Base-by-base conservation (phyloP, 306 rosid genomes). In the Gleditsia sinensis region DNA sequence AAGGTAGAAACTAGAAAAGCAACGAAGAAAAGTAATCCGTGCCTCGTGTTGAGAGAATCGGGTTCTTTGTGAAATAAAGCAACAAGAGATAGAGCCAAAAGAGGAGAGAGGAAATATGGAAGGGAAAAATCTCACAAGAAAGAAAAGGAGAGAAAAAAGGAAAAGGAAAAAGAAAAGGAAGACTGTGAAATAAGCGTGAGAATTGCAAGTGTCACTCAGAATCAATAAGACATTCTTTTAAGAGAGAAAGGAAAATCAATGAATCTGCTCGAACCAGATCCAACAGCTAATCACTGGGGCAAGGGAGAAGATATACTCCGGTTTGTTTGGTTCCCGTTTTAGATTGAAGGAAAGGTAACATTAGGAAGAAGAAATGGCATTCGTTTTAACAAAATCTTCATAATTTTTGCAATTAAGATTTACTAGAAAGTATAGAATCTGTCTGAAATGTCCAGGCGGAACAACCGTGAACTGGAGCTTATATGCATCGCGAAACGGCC, bases 11-110 rank as follows among this genome's bases (percentile, higher is more conserved):
- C 51, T 3, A 39, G 51, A 40, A 63, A 65, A 12, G 43, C 30
- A 59, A 32, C 46, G 48, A 21, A 19, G 48, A 61, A 36, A 73
- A 85, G 84, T 67, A 75, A 67, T 21, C 58, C 46, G 71, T 51
- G 61, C 69, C 61, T 59, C 36, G 76, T 60, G 86, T 83, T 72
- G 70, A 80, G 84, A 82, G 96, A 81, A 88, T 88, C 88, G 73
- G 93, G 85, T 90, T 86, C 93, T 86, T 69, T 72, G 60, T 74
- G 55, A 64, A 72, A 42, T 64, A 82, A 84, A 78, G 71, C 40
- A 57, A 57, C 39, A 32, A 60, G 58, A 23, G 61, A 62, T 21
- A 51, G 32, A 34, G 32, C 50, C 7, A 48, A 55, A 54, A 57
- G 27, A 61, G 14, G 55, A 51, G 63, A 57, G 60, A 58, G 23